A percentile compares a stretch with the other conserved stretches of the same genome.
Evolutionary conservation across 805 yeast genomes (phyloP).

Genomic region (Cyberlindnera japonica): DNA sequence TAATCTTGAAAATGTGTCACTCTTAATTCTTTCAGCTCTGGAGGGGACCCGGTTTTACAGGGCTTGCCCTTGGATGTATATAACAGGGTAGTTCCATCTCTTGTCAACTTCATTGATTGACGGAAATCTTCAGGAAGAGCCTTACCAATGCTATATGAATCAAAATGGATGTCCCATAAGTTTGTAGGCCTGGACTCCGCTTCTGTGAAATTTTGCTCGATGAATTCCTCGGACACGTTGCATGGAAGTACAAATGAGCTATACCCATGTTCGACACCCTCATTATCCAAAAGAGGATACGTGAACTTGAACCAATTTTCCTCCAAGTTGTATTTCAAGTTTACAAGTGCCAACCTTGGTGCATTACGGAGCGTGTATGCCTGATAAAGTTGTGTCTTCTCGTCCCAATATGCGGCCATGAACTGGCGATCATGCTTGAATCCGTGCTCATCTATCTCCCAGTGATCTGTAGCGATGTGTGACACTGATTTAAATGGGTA

Average conservation of each 20-base stretch:
- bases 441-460: constrained; percentile 24
- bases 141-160: constrained; percentile 17
- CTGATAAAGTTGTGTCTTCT: constrained; percentile 10
- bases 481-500: constrained; percentile 22
- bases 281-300: constrained; percentile 16
- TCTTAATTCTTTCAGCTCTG: constrained; percentile 11
- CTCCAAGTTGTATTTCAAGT: constrained; percentile 12
- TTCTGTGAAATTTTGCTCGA: constrained; percentile 11
- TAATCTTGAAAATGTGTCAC: constrained; percentile 22
- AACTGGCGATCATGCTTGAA: constrained; percentile 24
- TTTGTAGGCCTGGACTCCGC: constrained; percentile 10
- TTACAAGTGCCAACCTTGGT: constrained; percentile 17
- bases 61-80: constrained; percentile 17
- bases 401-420: constrained; percentile 22
- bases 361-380: constrained; percentile 18
- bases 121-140: constrained; percentile 21
- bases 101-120: constrained; percentile 18
- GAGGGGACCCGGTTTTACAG: constrained; percentile 20
- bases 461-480: constrained; percentile 9
- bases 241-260: constrained; percentile 21
- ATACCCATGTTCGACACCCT: constrained; percentile 1
- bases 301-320: constrained; percentile 22
- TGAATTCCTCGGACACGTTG: constrained; percentile 15
- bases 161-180: constrained; percentile 21
- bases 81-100: constrained; percentile 18